Evolutionary conservation across 805 yeast species (phyloP), one percentile per base, ranked within the genome.

Genomic region (Saccharomycopsis selenospora): DNA sequence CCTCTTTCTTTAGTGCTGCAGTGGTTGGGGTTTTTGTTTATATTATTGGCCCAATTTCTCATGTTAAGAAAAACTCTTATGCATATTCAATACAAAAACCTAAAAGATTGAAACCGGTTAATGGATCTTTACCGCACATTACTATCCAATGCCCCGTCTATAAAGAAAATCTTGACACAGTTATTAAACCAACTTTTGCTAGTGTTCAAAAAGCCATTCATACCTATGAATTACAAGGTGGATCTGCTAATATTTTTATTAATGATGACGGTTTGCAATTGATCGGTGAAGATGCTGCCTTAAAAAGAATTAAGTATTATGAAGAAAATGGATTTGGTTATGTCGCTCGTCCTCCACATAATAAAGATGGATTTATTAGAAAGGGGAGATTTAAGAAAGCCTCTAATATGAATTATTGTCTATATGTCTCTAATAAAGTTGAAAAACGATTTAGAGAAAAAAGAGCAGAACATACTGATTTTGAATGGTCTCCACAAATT

Each of bases 201-300:
- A 33, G 38, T 33, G 38, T 33, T 33, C 38, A 33, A 20, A 33
- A 33, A 14, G 38, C 38, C n/a, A 33, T 33, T 33, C 38, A 33
- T 10, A 33, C 38, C 18, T 33, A 33, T 14, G 38, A 33, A 33
- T 33, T 33, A 33, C 38, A 33, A 10, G 38, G 38, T 33, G 38
- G 38, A 7, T 33, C 38, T 33, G 38, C 38, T 5, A 33, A 20
- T 33, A 33, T 33, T 10, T 33, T 33, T 33, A 33, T 33, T 20
- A 33, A 33, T 33, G 38, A 33, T 14, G 38, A 33, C 17, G 38
- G 38, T 7, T 33, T 33, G 38, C 38, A 33, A 20, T 33, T 33
- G 38, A 33, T 33, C 17, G 38, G 38, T 10, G 38, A 33, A 20
- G 10, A 4, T 14, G 38, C n/a, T 6, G 38, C 38, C 17, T 10